phyloP scores from a whole-genome alignment of 176 grass and related monocot genomes.

The Microstegium vimineum region DNA sequence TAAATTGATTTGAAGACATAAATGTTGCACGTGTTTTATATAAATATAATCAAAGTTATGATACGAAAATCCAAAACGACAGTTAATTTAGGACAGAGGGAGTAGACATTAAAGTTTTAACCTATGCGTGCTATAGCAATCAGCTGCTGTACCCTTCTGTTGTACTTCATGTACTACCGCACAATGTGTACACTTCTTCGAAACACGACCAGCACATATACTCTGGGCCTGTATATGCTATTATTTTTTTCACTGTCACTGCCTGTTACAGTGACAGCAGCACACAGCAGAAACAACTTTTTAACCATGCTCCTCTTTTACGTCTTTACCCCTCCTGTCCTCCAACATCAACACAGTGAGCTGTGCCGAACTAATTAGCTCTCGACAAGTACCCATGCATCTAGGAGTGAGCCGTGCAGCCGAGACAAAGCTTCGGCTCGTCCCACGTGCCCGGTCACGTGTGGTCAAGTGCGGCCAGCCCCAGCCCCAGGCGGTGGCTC shows the following conservation, averaged over 20 bases:
- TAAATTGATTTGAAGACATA: too few species aligned
- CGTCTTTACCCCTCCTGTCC: neutral
- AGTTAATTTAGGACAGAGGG: too few species aligned
- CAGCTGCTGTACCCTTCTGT: neutral
- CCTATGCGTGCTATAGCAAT: neutral
- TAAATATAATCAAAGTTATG: too few species aligned
- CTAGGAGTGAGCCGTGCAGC: too few species aligned
- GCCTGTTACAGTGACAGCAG: too few species aligned
- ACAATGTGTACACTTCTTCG: neutral
- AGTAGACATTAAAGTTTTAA: neutral
- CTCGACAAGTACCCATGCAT: conserved; percentile 25
- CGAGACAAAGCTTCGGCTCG: conserved; percentile 17
- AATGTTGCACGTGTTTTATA: too few species aligned
- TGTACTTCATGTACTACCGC: neutral
- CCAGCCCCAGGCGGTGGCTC: conserved; percentile 32
- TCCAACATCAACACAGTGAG: conserved; percentile 33
- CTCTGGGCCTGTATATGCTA: neutral
- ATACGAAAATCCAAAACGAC: too few species aligned
- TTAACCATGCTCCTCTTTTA: too few species aligned
- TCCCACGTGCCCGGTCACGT: conserved; percentile 28
- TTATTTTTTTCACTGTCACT: neutral
- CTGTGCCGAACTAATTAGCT: conserved; percentile 4
- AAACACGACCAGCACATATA: neutral
- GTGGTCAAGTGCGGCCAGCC: conserved; percentile 14
- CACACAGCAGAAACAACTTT: too few species aligned